Conservation (phyloP, 495 filamentous ascomycete genomes). For the Penicillium lividum region DNA sequence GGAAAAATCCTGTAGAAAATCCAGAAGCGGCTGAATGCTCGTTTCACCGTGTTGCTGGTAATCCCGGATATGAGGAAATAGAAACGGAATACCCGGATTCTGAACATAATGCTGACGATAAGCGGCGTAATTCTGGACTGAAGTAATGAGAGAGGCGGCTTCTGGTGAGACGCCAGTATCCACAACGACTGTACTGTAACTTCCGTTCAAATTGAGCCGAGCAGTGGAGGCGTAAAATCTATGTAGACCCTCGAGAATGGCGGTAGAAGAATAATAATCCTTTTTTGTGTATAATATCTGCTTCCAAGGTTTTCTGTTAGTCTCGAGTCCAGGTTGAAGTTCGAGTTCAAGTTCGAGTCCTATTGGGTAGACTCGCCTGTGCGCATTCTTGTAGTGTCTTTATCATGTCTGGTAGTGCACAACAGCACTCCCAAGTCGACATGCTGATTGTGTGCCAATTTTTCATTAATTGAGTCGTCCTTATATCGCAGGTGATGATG, state of each 20-base stretch:
- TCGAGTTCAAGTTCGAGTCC: too few relatives aligned
- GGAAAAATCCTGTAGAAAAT: constrained; percentile 21
- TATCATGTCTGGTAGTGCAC: constrained; percentile 36
- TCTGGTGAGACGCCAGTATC: constrained; percentile 29
- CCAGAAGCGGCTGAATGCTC: constrained; percentile 35
- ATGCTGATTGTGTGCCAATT: constrained; percentile 37
- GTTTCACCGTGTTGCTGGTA: constrained; percentile 33
- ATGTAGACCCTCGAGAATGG: constrained; percentile 38
- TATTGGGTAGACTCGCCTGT: constrained; percentile 26
- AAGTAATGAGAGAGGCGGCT: constrained; percentile 26
- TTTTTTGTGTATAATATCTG: constrained; percentile 31
- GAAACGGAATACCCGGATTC: constrained; percentile 42
- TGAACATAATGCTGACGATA: constrained; percentile 39
- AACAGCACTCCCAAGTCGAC: constrained; percentile 45
- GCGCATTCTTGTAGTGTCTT: constrained; percentile 38
- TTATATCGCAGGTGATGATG: constrained; percentile 23
- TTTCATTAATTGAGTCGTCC: constrained; percentile 17
- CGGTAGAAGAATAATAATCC: constrained; percentile 42
- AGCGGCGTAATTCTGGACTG: constrained; percentile 34
- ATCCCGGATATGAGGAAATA: constrained; percentile 42
- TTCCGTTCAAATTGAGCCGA: constrained; percentile 15
- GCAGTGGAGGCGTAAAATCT: constrained; percentile 33
- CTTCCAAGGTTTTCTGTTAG: too few relatives aligned
- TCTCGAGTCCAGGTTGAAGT: too few relatives aligned
- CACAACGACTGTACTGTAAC: constrained; percentile 21